phyloP scores from a whole-genome alignment of 257 asterid species.

The Fraxinus cuspidata region DNA sequence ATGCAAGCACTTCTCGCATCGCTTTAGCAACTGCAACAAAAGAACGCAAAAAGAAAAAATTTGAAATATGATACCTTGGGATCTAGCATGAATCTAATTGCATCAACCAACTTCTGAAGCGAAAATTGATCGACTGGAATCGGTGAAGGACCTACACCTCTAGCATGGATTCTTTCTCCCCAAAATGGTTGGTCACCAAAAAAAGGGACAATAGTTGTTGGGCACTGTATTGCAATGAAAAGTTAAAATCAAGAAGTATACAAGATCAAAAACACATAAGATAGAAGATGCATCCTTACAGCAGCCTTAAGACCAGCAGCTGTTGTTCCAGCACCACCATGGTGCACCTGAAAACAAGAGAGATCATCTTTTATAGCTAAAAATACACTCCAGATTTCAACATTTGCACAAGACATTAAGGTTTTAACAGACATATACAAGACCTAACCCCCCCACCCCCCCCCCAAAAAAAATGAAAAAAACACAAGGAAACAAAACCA shows the following conservation, averaged over 20 bases:
- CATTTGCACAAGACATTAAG: background rate
- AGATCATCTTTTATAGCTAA: constrained; percentile 8
- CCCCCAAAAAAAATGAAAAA: too few relatives aligned
- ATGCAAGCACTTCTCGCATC: background rate
- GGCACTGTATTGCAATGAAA: constrained; percentile 51
- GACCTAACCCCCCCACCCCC: background rate
- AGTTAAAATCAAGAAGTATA: background rate
- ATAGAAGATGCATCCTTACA: constrained; percentile 39
- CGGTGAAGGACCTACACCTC: constrained; percentile 56
- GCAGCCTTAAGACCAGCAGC: constrained; percentile 99
- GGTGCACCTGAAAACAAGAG: constrained; percentile 76
- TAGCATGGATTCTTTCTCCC: constrained; percentile 52
- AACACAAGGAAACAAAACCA: background rate
- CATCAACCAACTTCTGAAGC: constrained; percentile 40
- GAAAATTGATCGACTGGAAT: constrained; percentile 53
- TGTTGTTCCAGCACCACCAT: too few relatives aligned
- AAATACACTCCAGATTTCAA: background rate
- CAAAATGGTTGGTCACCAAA: constrained; percentile 63
- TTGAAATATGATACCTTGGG: constrained; percentile 38
- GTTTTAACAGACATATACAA: background rate
- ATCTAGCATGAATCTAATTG: constrained; percentile 50
- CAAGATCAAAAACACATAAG: constrained; percentile 6
- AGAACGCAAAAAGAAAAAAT: background rate
- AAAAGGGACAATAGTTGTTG: constrained; percentile 54
- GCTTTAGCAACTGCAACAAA: background rate